These are phyloP conservation scores for Diaporthe sp. DNA, from an alignment of 2,329 filamentous ascomycete genomes.

Conservation along the genomic window DNA sequence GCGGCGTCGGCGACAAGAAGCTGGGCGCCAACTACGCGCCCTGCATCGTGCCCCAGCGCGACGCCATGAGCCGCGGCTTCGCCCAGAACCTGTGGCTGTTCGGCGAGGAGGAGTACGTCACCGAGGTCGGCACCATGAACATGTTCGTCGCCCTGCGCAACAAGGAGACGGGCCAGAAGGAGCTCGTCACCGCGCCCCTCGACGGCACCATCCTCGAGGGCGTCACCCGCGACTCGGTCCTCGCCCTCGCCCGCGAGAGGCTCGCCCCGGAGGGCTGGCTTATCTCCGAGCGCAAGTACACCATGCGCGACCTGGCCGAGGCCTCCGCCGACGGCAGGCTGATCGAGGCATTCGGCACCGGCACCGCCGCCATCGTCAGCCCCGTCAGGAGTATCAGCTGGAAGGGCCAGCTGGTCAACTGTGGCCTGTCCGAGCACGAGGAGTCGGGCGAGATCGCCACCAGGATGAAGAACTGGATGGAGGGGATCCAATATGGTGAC, in stretches of 20 bases:
- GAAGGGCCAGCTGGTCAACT: slow-evolving; percentile 84
- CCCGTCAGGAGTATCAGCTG: slow-evolving; percentile 92
- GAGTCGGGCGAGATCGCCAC: slow-evolving; percentile 90
- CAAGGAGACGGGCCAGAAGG: slow-evolving; percentile 89
- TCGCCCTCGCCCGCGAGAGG: slow-evolving; percentile 86
- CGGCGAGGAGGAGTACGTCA: slow-evolving; percentile 93
- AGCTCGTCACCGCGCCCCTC: slow-evolving; percentile 93
- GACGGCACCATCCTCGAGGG: slow-evolving; percentile 98
- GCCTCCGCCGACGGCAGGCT: slow-evolving; percentile 87
- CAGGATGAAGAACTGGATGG: slow-evolving; percentile 97
- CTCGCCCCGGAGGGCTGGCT: slow-evolving; percentile 89
- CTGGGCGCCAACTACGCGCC: slow-evolving; percentile 99
- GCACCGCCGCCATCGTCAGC: slow-evolving; percentile 93
- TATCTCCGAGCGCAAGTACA: slow-evolving; percentile 89
- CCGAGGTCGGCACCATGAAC: slow-evolving; percentile 99
- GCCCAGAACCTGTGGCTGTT: slow-evolving; percentile 99
- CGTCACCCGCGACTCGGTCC: slow-evolving; percentile 91
- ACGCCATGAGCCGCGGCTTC: slow-evolving; percentile 91
- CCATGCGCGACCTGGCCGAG: slow-evolving; percentile 86
- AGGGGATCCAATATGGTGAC: slow-evolving; percentile 94
- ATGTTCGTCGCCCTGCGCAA: slow-evolving; percentile 90
- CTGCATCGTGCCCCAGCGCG: slow-evolving; percentile 94
- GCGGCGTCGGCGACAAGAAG: slow-evolving; percentile 98
- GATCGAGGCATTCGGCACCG: slow-evolving; percentile 92
- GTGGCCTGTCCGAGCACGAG: slow-evolving; percentile 82